These are phyloP conservation scores for Chrysosporium keratinophilum DNA, from an alignment of 2,329 filamentous ascomycete genomes.

Conservation along the genomic window DNA sequence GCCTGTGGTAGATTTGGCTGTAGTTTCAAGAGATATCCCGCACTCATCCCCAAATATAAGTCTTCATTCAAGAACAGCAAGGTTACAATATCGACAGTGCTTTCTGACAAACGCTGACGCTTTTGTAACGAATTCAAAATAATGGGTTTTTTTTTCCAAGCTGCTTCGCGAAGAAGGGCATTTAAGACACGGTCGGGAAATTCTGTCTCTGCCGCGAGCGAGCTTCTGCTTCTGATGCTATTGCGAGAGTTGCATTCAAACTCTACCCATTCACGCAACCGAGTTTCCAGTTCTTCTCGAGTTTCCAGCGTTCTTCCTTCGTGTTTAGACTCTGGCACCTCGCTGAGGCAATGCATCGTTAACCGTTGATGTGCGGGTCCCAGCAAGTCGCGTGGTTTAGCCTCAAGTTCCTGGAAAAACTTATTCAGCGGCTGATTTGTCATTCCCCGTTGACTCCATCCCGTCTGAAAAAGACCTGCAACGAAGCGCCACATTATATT, in stretches of 20 bases:
- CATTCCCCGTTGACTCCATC: background rate
- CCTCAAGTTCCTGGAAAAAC: conserved; percentile 28
- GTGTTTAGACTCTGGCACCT: conserved; percentile 16
- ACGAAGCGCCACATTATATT: conserved; percentile 38
- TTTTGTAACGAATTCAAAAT: too few relatives aligned
- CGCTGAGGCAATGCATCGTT: conserved; percentile 32
- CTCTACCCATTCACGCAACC: background rate
- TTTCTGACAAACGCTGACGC: too few relatives aligned
- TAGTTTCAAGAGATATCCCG: too few relatives aligned
- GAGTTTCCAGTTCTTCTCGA: background rate
- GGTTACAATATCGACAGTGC: too few relatives aligned
- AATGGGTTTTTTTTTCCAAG: too few relatives aligned
- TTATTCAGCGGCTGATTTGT: conserved; percentile 9
- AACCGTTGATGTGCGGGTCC: conserved; percentile 33
- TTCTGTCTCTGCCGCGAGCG: too few relatives aligned
- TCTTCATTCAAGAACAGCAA: too few relatives aligned
- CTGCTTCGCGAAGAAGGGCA: too few relatives aligned
- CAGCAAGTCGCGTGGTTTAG: conserved; percentile 29
- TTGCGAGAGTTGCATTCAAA: background rate
- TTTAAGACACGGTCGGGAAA: too few relatives aligned
- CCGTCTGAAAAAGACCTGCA: conserved; percentile 26
- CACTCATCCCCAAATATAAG: too few relatives aligned
- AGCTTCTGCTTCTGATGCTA: too few relatives aligned
- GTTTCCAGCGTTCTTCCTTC: background rate
- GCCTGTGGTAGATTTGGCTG: too few relatives aligned